phyloP scores from a whole-genome alignment of 148 eudicot genomes.

The Cornus florida region DNA sequence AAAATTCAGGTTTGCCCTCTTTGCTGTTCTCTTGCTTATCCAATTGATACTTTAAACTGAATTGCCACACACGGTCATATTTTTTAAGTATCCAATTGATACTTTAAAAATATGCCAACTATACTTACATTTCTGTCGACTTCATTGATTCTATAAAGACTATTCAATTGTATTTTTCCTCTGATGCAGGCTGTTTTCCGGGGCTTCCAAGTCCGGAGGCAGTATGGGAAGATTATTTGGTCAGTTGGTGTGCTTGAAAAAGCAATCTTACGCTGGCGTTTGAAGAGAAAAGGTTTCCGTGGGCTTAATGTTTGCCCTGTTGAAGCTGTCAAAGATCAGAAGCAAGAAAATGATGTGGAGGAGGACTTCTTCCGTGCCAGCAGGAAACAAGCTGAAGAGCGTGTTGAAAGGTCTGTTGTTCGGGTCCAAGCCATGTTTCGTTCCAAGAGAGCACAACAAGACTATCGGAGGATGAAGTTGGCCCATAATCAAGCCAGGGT shows the following conservation, averaged over 20 bases:
- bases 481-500: slow-evolving; percentile 56
- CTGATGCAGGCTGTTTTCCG: slow-evolving; percentile 63
- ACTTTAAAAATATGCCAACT: too few species aligned
- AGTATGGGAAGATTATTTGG: slow-evolving; percentile 73
- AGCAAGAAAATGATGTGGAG: slow-evolving; percentile 48
- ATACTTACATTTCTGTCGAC: too few species aligned
- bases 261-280: slow-evolving; percentile 84
- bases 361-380: slow-evolving; percentile 89
- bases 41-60: background rate
- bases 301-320: slow-evolving; percentile 55
- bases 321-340: slow-evolving; percentile 35
- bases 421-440: slow-evolving; percentile 95
- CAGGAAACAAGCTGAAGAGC: slow-evolving; percentile 88
- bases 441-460: slow-evolving; percentile 84
- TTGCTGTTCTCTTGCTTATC: slow-evolving; percentile 3
- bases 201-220: slow-evolving; percentile 75
- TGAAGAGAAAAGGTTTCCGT: slow-evolving; percentile 77
- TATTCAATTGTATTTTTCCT: background rate
- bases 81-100: too few species aligned
- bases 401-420: slow-evolving; percentile 85
- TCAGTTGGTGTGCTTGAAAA: slow-evolving; percentile 95
- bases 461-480: slow-evolving; percentile 84
- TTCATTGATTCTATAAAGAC: too few species aligned
- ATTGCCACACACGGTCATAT: background rate
- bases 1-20: slow-evolving; percentile 72